Base-by-base conservation (phyloP, 2,329 filamentous ascomycete genomes). In the Colletotrichum filicis region DNA sequence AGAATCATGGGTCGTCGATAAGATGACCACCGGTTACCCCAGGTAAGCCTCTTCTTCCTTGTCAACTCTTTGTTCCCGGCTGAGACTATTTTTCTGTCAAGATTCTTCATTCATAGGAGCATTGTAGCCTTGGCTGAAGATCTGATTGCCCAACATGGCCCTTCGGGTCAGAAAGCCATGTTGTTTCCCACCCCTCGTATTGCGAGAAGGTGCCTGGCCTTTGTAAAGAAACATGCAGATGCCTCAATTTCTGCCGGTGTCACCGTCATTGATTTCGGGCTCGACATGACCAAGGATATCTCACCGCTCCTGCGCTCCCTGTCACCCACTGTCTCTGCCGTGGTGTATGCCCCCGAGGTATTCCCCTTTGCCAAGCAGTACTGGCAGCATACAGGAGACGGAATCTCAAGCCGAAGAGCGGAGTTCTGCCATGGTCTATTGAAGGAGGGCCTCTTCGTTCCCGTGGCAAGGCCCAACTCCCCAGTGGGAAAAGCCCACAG, bases 361-460 rank as follows among this genome's bases (percentile, higher is more conserved):
- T 95, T 92, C 77, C 84, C 90, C 5, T 82, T 93, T 72, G 94
- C 95, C n/a, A 98, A 98, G 82, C 90, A 95, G 78, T 98, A 97
- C 79, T 99, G 97, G 97, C 97, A 98, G 81, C 97, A 99, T 82
- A 93, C 94, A 0, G 97, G 97, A 24, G 95, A 98, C 74, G 97
- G 97, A 19, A 88, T 98, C 16, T 98, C 95, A 0, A 98, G 95
- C 80, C 92, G 97, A 62, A 91, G 95, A 53, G 95, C 95, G 42
- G 96, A 98, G 80, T 98, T 97, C 82, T 98, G 94, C 79, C 91
- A 95, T 73, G 87, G 89, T 55, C 88, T 96, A 1, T 90, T 97
- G 75, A 88, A 89, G 49, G 92, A 96, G 74, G 92, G 92, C 0
- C 85, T 93, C 55, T 85, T 91, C 22, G 79, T 84, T 8, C 81